Evolutionary conservation across 2,329 filamentous ascomycete species (phyloP).

Genomic region (Setomelanomma holmii): DNA sequence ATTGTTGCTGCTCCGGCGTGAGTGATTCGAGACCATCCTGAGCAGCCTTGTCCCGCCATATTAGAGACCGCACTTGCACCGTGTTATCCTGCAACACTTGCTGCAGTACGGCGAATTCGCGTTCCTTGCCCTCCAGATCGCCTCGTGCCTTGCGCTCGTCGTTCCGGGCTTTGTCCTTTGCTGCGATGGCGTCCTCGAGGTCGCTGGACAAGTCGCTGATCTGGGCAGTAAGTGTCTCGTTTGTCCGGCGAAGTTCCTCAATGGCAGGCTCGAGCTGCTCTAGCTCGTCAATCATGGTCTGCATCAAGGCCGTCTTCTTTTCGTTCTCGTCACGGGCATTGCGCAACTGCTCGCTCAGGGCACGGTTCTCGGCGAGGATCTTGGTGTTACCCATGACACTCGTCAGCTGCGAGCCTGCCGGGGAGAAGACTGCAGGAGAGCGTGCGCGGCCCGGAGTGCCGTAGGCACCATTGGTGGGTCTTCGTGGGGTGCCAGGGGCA

Average conservation of each 20-base stretch:
- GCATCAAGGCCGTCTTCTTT: constrained; percentile 76
- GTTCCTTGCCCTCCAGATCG: constrained; percentile 67
- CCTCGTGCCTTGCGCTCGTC: constrained; percentile 79
- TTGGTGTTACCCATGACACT: constrained; percentile 67
- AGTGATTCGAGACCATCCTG: constrained; percentile 80
- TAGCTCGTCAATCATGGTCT: constrained; percentile 84
- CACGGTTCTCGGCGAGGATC: constrained; percentile 67
- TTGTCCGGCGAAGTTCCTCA: constrained; percentile 82
- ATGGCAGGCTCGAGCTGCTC: constrained; percentile 89
- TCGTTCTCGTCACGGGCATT: constrained; percentile 76
- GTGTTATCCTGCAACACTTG: constrained; percentile 89
- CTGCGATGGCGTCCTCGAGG: constrained; percentile 80
- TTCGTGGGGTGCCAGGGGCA: constrained; percentile 61
- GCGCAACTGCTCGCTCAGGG: constrained; percentile 73
- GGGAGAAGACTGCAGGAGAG: constrained; percentile 61
- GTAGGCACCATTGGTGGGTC: constrained; percentile 58
- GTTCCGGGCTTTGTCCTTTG: constrained; percentile 79
- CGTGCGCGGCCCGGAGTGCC: constrained; percentile 59
- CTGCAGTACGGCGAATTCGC: constrained; percentile 79
- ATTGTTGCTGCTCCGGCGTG: constrained; percentile 72
- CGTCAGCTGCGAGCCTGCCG: constrained; percentile 61
- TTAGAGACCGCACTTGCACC: constrained; percentile 86
- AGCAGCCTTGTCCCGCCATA: constrained; percentile 83
- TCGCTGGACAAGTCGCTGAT: constrained; percentile 79
- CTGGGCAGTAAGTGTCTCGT: constrained; percentile 79